Base-by-base conservation (phyloP, 768 basidiomycete genomes). In the Russula sp. region DNA sequence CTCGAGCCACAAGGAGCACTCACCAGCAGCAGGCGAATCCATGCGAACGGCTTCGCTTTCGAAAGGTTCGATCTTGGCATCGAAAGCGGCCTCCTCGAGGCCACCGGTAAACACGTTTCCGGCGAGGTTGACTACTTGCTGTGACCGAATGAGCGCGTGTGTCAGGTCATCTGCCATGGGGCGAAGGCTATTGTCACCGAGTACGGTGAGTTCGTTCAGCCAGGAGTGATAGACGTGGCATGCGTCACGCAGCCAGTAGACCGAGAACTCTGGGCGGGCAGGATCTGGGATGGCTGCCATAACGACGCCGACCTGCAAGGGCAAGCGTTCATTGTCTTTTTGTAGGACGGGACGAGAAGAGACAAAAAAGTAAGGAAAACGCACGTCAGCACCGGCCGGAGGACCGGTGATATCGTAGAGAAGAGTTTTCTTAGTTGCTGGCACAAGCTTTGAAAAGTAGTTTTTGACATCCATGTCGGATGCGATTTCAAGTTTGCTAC, bases 51-150 rank as follows among this genome's bases (percentile, higher is more conserved):
- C 43, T 10, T 39, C 50, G 34, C 22, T 52, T n/a, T 39, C 45
- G 8, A 63, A 52, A 13, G 42, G 38, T 20, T 58, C 56, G 50
- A 63, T 29, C 11, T 59, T 22, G 57, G 54, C 10, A 38, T 55
- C 46, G 50, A 59, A 63, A 8, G 48, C 52, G 20, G 53, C 57
- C 58, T 63, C 62, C 29, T 47, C 62, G 20, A 60, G 39, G 25
- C 62, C 62, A 18, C 62, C 58, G 2, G 58, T 59, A 39, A 56
- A 46, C 38, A 64, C 47, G 41, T 64, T 59, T 43, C 63, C 58
- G 16, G 51, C 39, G 8, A 60, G 58, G 47, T 58, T 60, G 51
- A 50, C 9, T 18, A 60, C 63, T 35, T 60, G 41, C 58, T 56
- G 63, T 10, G 51, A 38, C 52, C 53, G 50, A 32, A 63, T 56